phyloP scores from a whole-genome alignment of 75 land plant genomes.

The Azolla pinnata region DNA sequence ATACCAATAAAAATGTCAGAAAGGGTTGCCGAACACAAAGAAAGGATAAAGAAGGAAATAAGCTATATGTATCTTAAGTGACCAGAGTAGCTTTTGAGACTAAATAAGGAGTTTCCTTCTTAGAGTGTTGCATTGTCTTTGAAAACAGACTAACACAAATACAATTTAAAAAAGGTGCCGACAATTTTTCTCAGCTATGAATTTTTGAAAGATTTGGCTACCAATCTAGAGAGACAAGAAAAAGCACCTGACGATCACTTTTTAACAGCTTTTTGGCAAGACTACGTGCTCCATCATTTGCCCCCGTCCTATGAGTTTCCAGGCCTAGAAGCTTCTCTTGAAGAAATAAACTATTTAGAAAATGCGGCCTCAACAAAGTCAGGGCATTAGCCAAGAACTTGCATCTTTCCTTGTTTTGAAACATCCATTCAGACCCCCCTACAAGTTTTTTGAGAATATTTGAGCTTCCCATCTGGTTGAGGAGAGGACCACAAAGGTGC shows the following conservation, averaged over 20 bases:
- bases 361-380: constrained; percentile 46
- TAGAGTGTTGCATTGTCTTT: too few species aligned
- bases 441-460: constrained; percentile 31
- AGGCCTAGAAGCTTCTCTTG: constrained; percentile 55
- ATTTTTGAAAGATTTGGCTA: too few species aligned
- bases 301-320: constrained; percentile 34
- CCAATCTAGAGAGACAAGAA: neutral
- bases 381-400: constrained; percentile 62
- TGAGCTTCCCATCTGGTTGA: constrained; percentile 19
- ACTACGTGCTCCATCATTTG: constrained; percentile 42
- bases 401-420: constrained; percentile 30
- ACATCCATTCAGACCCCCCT: constrained; percentile 26
- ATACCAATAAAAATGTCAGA: too few species aligned
- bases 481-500: constrained; percentile 21
- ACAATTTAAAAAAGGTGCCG: too few species aligned
- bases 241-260: constrained; percentile 71
- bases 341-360: constrained; percentile 47
- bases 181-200: too few species aligned
- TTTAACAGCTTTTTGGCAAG: constrained; percentile 69
- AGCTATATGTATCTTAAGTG: too few species aligned
- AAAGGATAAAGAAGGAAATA: too few species aligned
- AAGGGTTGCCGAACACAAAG: too few species aligned
- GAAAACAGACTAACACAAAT: too few species aligned
- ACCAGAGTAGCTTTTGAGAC: too few species aligned
- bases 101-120: too few species aligned